Base-by-base conservation (phyloP, 1,284 basidiomycete genomes). In the Puccinia brachypodii region DNA sequence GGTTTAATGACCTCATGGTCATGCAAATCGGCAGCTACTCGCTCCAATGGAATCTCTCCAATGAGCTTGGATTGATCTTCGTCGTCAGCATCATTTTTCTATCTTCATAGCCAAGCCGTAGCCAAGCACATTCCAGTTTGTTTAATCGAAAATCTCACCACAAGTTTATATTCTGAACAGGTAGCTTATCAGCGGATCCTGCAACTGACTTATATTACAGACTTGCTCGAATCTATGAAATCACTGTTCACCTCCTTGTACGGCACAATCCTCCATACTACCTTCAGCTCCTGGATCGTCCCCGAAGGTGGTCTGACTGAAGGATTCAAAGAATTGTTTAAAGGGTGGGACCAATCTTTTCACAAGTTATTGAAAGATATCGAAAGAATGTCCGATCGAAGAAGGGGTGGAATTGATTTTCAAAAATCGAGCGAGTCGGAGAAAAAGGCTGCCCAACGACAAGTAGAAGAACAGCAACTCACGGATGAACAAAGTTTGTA, bases 161-260 rank as follows among this genome's bases (percentile, higher is more conserved):
- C 19, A 38, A 14, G 38, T n/a, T 16, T 44, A n/a, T 42, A 40
- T 56, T 68, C 47, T 33, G 25, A 69, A 60, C 36, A 81, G 60
- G 66, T 96, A 76, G 94, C 96, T 73, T 98, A 98, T 88, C 96
- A 98, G 85, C 93, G 96, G 66, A 95, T 99, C 83, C 89, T 99
- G 19, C 96, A 97, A 84, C 89, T 99, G 33, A 92, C 94, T 11
- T 99, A 99, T 86, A 92, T 98, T 81, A 94, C 96, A 0, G 92
- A 95, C 68, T 91, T 99, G 7, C 89, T 97, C 22, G 88, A 89
- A 33, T 90, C 93, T 4, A 89, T 95, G 85, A 95, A 94, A 86
- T 88, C 91, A 0, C 89, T 96, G 40, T 97, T 97, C 86, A 88
- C 96, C 83, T 92, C 94, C 85, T 89, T 93, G 79, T 96, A 94